Conservation (phyloP, 1,284 basidiomycete species). For the Ustilago curta region DNA sequence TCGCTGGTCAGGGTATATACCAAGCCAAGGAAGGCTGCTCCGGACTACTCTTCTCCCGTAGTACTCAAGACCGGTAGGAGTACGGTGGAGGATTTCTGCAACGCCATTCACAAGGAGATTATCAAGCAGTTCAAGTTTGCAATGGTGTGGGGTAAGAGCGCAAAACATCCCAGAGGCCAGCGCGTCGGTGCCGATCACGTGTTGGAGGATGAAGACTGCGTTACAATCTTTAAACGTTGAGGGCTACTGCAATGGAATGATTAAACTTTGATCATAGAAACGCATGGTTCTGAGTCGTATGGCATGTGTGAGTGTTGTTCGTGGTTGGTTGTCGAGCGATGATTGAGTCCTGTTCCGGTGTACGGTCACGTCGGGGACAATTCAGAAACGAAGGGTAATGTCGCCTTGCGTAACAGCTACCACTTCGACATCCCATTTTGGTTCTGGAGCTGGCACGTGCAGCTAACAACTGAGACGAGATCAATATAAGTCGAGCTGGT, state of each 20-base stretch:
- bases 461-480: too few relatives aligned
- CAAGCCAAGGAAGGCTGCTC: slow-evolving; percentile 88
- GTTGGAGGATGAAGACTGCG: slow-evolving; percentile 60
- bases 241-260: neutral
- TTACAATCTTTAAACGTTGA: slow-evolving; percentile 61
- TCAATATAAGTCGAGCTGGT: too few relatives aligned
- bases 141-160: slow-evolving; percentile 91
- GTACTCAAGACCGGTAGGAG: slow-evolving; percentile 76
- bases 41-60: slow-evolving; percentile 81
- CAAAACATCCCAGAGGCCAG: slow-evolving; percentile 95
- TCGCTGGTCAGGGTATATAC: slow-evolving; percentile 78
- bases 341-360: too few relatives aligned
- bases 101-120: slow-evolving; percentile 89
- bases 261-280: neutral
- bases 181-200: slow-evolving; percentile 79
- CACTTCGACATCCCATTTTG: too few relatives aligned
- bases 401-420: too few relatives aligned
- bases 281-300: too few relatives aligned
- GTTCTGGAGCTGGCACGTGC: too few relatives aligned
- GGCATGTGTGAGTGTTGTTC: too few relatives aligned
- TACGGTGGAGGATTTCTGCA: slow-evolving; percentile 84
- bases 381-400: too few relatives aligned
- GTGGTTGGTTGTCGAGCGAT: too few relatives aligned
- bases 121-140: slow-evolving; percentile 91
- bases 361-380: too few relatives aligned